Evolutionary conservation across 805 yeast genomes (phyloP).

Genomic region (Candida adriatica): DNA sequence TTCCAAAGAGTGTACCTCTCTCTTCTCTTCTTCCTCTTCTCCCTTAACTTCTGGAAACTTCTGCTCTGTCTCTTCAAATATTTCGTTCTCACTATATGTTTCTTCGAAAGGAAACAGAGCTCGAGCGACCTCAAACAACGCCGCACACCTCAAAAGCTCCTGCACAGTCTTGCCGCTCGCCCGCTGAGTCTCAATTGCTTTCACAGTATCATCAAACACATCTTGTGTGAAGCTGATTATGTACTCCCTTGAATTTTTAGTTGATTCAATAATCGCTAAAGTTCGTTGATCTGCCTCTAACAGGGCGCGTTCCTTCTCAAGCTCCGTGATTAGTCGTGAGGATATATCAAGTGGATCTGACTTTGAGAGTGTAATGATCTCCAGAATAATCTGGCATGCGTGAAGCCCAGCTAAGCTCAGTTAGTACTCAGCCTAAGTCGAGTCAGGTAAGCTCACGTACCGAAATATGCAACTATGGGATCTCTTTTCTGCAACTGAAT

Average conservation of each 20-base stretch:
- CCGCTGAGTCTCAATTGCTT: neutral
- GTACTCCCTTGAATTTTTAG: constrained; percentile 10
- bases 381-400: constrained; percentile 6
- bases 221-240: constrained; percentile 5
- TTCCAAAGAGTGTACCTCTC: too few species aligned
- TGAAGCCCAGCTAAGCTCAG: constrained; percentile 7
- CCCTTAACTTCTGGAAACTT: neutral
- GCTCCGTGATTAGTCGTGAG: constrained; percentile 1
- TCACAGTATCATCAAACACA: constrained; percentile 2
- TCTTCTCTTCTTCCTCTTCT: neutral
- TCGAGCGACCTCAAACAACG: constrained; percentile 1
- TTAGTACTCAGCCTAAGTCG: neutral
- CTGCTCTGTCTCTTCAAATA: constrained; percentile 1
- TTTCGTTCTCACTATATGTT: neutral
- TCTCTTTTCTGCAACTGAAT: constrained; percentile 1
- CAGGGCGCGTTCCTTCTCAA: constrained; percentile 2
- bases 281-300: constrained; percentile 1
- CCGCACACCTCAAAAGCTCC: neutral
- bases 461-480: constrained; percentile 6
- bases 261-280: constrained; percentile 1
- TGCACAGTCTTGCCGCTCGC: constrained; percentile 2
- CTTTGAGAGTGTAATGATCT: neutral
- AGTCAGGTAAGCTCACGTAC: neutral
- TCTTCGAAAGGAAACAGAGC: constrained; percentile 5
- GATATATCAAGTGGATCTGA: constrained; percentile 1